Evolutionary conservation across 768 basidiomycete genomes (phyloP), one percentile per base, ranked within the genome.

Genomic region (Saitozyma sp.): DNA sequence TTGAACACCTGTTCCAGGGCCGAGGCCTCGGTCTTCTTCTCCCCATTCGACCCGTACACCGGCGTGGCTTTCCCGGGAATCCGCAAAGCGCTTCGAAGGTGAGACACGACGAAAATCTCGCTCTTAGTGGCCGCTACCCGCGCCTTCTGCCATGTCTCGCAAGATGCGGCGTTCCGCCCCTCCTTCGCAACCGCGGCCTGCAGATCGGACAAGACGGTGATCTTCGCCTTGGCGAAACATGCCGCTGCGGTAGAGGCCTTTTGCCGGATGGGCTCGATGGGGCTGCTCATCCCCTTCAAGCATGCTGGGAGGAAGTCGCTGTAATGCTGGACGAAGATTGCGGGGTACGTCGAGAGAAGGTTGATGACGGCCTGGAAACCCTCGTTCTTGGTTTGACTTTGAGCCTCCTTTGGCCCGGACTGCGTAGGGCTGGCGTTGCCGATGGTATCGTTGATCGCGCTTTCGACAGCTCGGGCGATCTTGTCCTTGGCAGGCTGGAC

Each of bases 401-500:
- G 39, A 48, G 66, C 69, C 58, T 71, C 70, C 43, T 69, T 71
- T 17, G 45, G n/a, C 45, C 13, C 1, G 65, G 64, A 6, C 52
- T 14, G 29, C 50, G 46, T 14, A 11, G 58, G 52, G 9, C 64
- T 65, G 7, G 39, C 13, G 19, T 66, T 66, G 9, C 67, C 69
- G 9, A 75, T 59, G 41, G 13, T 62, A 40, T 71, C 74, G 14
- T 56, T 63, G 43, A 75, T 60, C 5, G 73, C 74, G 37, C 58
- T 53, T 43, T 71, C 65, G 6, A 78, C 50, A 7, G 73, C 75
- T 49, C 68, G 49, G 39, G 65, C 62, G 16, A 78, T 62, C 55
- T 73, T 74, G n/a, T 73, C 72, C 50, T 73, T 69, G 58, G 68
- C 61, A 0, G 74, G 74, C 11, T 56, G 49, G 9, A 78, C 64